Evolutionary conservation across 2,329 filamentous ascomycete genomes (phyloP).

Genomic region (Sarocladium strictum): DNA sequence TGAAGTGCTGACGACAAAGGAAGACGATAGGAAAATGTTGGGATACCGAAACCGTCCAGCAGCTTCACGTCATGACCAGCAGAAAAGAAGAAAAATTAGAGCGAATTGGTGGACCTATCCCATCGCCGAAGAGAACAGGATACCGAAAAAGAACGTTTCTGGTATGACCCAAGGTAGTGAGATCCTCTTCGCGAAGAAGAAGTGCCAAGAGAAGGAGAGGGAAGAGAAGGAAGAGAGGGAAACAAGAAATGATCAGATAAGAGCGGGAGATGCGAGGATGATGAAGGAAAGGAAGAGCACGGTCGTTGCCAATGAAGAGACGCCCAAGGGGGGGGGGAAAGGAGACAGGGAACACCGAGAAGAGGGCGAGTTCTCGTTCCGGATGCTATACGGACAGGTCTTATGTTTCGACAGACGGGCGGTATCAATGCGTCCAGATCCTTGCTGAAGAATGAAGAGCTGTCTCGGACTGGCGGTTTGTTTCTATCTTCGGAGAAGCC

Average conservation of each 20-base stretch:
- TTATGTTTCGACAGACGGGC: constrained; percentile 2
- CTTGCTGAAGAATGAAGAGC: constrained; percentile 3
- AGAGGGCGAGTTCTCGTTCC: neutral
- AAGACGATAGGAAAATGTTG: constrained; percentile 5
- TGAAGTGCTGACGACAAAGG: constrained; percentile 4
- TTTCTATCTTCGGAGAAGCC: constrained; percentile 9
- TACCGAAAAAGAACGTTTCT: neutral
- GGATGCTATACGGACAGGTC: neutral
- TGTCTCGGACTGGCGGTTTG: constrained; percentile 4
- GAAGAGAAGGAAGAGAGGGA: neutral
- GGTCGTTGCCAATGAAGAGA: neutral
- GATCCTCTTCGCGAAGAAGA: neutral
- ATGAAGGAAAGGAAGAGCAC: neutral
- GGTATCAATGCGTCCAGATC: neutral
- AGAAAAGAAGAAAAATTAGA: neutral
- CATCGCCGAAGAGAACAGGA: constrained; percentile 1
- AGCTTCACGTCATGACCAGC: constrained; percentile 9
- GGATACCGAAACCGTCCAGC: constrained; percentile 6
- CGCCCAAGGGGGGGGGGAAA: neutral
- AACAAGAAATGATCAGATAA: constrained; percentile 9
- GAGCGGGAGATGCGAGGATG: constrained; percentile 5
- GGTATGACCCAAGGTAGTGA: neutral
- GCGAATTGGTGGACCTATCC: neutral
- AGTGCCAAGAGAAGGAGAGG: constrained; percentile 7
- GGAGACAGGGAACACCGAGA: neutral